Evolutionary conservation across 2,329 filamentous ascomycete genomes (phyloP).

Genomic region (Neopestalotiopsis rosae): DNA sequence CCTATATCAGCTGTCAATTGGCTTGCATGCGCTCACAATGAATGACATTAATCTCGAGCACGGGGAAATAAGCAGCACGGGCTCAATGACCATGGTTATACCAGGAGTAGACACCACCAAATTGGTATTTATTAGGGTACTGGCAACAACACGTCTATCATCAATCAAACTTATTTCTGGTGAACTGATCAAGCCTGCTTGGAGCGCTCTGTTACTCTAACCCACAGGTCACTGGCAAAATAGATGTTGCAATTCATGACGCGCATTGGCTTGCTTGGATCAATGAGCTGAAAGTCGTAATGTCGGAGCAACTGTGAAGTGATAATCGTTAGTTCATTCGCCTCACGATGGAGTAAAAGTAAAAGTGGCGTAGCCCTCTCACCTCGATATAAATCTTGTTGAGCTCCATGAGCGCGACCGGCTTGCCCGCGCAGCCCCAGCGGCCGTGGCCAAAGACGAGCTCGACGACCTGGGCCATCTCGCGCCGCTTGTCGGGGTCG

Average conservation of each 20-base stretch:
- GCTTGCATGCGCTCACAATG: too few species aligned
- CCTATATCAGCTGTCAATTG: too few species aligned
- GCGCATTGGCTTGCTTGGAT: slow-evolving; percentile 14
- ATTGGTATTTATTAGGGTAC: too few species aligned
- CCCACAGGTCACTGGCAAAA: slow-evolving; percentile 4
- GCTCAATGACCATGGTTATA: too few species aligned
- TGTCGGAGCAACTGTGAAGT: slow-evolving; percentile 17
- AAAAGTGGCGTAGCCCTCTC: slow-evolving; percentile 14
- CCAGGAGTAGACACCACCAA: too few species aligned
- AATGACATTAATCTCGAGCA: too few species aligned
- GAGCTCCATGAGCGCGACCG: slow-evolving; percentile 45
- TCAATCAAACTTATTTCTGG: too few species aligned
- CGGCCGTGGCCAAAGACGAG: slow-evolving; percentile 43
- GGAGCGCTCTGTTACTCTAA: slow-evolving; percentile 10
- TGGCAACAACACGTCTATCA: too few species aligned
- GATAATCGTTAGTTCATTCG: background rate
- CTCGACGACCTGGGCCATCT: slow-evolving; percentile 38
- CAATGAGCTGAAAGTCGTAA: slow-evolving; percentile 20
- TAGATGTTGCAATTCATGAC: background rate
- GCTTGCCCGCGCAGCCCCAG: slow-evolving; percentile 43
- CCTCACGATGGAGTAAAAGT: background rate
- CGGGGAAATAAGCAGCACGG: too few species aligned
- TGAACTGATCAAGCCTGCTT: background rate
- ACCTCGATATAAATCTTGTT: slow-evolving; percentile 47
- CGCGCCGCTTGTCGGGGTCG: slow-evolving; percentile 29